A percentile compares a stretch with the other conserved stretches of the same genome.
Evolutionary conservation across 805 yeast species (phyloP).

Genomic region (Metschnikowia sp.): DNA sequence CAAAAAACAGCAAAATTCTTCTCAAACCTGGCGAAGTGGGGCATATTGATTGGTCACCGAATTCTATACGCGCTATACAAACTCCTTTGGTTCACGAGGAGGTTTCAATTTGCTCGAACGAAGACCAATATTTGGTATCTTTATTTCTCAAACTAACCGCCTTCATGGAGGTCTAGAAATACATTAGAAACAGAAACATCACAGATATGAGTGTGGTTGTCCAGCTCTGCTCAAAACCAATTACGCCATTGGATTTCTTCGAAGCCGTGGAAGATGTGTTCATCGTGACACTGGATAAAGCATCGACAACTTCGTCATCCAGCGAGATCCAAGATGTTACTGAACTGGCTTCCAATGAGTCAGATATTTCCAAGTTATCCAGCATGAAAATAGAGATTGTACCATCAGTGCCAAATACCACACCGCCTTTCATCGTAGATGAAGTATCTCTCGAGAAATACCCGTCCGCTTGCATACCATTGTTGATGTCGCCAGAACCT

Average conservation of each 20-base stretch:
- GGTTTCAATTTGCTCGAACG: constrained; percentile 14
- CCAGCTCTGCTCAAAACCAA: constrained; percentile 12
- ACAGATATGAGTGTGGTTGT: constrained; percentile 8
- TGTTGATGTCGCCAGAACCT: constrained; percentile 59
- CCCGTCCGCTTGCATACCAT: constrained; percentile 58
- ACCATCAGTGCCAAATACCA: constrained; percentile 60
- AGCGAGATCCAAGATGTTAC: constrained; percentile 46
- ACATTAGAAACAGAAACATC: constrained; percentile 13
- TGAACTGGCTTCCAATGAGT: constrained; percentile 41
- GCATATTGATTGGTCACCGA: background rate
- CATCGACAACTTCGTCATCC: constrained; percentile 24
- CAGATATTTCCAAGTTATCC: constrained; percentile 48
- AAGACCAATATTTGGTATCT: constrained; percentile 12
- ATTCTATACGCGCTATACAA: constrained; percentile 16
- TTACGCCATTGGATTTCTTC: constrained; percentile 22
- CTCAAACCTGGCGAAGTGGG: background rate
- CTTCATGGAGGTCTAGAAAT: constrained; percentile 5
- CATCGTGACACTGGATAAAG: constrained; percentile 26
- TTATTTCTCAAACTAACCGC: constrained; percentile 4
- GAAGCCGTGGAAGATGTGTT: constrained; percentile 21
- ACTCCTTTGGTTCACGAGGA: constrained; percentile 12
- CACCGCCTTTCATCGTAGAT: constrained; percentile 65
- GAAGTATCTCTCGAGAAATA: constrained; percentile 52
- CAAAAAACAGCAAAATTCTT: background rate
- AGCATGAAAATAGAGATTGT: constrained; percentile 59